Base-by-base conservation (phyloP, 2,329 filamentous ascomycete genomes). In the Stylonectria norvegica region DNA sequence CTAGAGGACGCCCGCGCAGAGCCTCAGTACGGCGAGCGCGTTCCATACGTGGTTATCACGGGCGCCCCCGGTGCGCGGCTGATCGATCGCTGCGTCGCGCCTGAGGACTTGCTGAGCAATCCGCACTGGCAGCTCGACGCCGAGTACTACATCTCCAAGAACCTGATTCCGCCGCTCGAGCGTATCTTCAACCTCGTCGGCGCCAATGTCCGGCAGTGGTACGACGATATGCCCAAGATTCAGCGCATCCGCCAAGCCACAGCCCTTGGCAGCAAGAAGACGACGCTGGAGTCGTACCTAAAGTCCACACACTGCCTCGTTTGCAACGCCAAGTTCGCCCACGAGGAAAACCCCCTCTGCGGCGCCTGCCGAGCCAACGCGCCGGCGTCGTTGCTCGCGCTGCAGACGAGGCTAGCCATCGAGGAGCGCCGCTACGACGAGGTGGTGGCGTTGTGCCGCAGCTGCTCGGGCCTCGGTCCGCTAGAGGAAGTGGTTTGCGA, bases 121-220 rank as follows among this genome's bases (percentile, higher is more conserved):
- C 80, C 86, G 16, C 79, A 91, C 54, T 78, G 85, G 36, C 83
- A 89, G 53, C 76, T 98, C 14, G 93, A 98, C 58, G 84, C 90
- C 0, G 89, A 96, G 53, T 98, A 98, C 66, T 98, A 98, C 69
- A 97, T 98, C 56, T 81, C 78, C 14, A 97, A 96, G 69, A 97
- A 96, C 60, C 61, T 98, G 7, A 94, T 98, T 35, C 93, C 93
- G 5, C 93, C 93, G 0, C 75, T 98, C 0, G 91, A 97, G 64
- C 83, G 93, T 19, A 96, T 98, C 50, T 96, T 98, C 70, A 95
- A 93, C 57, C 82, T 98, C 3, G 86, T 97, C 3, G 93, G 93
- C 5, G 93, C 89, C 20, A 95, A 93, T 60, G 86, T 97, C 0
- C 72, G 86, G 14, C 77, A 80, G 43, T 98, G 93, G 93, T 97